phyloP scores from a whole-genome alignment of 1,284 basidiomycete species.

The Ustilago xerochloae region DNA sequence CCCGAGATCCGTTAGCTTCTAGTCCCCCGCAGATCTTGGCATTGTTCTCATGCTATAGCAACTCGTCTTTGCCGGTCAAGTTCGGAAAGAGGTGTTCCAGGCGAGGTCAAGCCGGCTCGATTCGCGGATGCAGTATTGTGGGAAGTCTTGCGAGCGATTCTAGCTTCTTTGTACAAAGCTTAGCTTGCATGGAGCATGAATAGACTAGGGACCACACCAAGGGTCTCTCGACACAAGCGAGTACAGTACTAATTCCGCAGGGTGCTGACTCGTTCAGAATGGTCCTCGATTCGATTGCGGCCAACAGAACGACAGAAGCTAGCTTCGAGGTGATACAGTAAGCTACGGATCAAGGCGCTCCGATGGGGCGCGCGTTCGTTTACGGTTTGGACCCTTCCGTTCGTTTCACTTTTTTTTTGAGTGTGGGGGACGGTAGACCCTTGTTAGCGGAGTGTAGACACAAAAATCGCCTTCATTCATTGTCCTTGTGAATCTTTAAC shows the following conservation, averaged over 20 bases:
- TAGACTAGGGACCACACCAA: conserved; percentile 2
- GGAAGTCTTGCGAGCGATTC: not conserved
- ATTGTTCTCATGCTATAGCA: not conserved
- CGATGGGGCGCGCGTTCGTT: not conserved
- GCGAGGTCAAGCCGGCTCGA: not conserved
- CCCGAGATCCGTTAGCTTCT: not conserved
- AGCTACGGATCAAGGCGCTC: not conserved
- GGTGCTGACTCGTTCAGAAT: too few relatives aligned
- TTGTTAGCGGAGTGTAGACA: too few relatives aligned
- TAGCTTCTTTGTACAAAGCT: not conserved
- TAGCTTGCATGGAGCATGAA: conserved; percentile 6
- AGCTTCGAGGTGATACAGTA: too few relatives aligned
- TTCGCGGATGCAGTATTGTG: not conserved
- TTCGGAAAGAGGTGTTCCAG: not conserved
- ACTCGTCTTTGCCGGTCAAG: too few relatives aligned
- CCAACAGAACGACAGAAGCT: not conserved
- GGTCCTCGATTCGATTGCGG: too few relatives aligned
- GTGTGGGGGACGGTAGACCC: not conserved
- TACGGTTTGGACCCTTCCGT: conserved; percentile 5
- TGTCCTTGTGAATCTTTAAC: too few relatives aligned
- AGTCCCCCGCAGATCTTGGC: not conserved
- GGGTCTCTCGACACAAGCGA: not conserved
- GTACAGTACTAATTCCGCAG: too few relatives aligned
- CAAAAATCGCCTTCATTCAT: too few relatives aligned
- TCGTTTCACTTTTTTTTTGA: not conserved